Base-by-base conservation (phyloP, 371 early-diverging fungal species). In the Smittium mucronatum region DNA sequence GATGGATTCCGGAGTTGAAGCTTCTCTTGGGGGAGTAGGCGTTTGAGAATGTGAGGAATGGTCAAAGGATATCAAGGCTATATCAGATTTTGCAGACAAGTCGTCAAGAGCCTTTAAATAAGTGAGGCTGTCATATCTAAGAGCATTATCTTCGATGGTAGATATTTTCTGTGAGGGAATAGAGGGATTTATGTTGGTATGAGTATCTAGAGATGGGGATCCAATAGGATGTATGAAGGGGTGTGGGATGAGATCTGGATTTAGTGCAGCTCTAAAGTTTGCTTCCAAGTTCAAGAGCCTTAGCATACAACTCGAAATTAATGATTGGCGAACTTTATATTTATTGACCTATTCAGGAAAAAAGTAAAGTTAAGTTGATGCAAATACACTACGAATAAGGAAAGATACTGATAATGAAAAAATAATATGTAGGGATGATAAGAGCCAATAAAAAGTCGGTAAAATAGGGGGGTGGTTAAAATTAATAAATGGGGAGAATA, bases 271-370 rank as follows among this genome's bases (percentile, higher is more conserved):
- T 61, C 63, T 61, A n/a, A 61, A 61, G 63, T 5, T 11, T 11
- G 29, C n/a, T 61, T 61, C 63, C 5, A 61, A 26, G 29, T 61
- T 26, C 5, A 30, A 61, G 5, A 61, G n/a, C 33, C 63, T 61
- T 61, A 15, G 63, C 63, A 61, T 61, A n/a, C 63, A 61, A 26
- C 63, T 61, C 5, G 63, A 61, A 11, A 61, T 61, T 26, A 61
- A n/a, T 61, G 63, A 61, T 61, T 61, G 63, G 63, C 63, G 63
- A 16, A 61, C 31, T 30, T 61, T 61, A 16, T 16, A 61, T 61
- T 61, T 61, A 33, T 61, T 30, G 29, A n/a, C 63, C 63, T 61
- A 61, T 61, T 11, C 16, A 5, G 63, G 5, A 11, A 15, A 11
- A 11, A 11, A 30, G 16, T 11, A 11, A 47, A 47, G 21, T 11